Base-by-base conservation (phyloP, 164 flowering plant species). In the Umbilicus rupestris region DNA sequence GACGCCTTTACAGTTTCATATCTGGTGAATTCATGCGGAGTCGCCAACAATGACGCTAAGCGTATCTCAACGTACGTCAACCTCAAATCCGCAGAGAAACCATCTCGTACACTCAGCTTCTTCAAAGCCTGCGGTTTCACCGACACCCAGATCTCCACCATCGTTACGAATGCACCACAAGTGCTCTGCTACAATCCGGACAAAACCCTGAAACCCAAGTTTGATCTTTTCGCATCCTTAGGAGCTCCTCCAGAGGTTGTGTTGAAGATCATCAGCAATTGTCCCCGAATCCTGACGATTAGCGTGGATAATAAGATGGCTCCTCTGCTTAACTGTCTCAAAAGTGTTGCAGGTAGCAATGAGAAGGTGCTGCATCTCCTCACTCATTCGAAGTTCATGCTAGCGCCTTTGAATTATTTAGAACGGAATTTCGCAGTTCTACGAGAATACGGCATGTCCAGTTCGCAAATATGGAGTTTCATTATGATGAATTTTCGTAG, bases 41-140 rank as follows among this genome's bases (percentile, higher is more conserved):
- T 65, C 11, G 2, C 55, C 16, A 5, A 3, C 6, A 22, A 65
- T 0, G n/a, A 20, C 19, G 67, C 67, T 11, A 65, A 65, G 49
- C 33, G 37, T 44, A 49, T 42, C 4, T 46, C 67, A 16, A 45
- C 1, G 11, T 28, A 44, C 11, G 8, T 65, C 20, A 22, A 16
- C 57, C 67, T 65, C 37, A 45, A 65, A 65, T 42, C 67, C 52
- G 33, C 31, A 28, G 67, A 65, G 0, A 65, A 65, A 2, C 67
- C 67, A 8, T 26, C 47, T 19, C 31, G 37, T 14, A 33, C 33
- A n/a, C 37, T 65, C 10, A 42, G 28, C 30, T 45, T 65, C 35
- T 65, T 65, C 52, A 65, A 49, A 29, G 29, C 15, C 22, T 45
- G 12, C 7, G 39, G 67, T 65, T 65, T 65, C 12, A 11, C 44